Evolutionary conservation across 1,284 basidiomycete genomes (phyloP).

Genomic region (Ceratobasidium sp.): DNA sequence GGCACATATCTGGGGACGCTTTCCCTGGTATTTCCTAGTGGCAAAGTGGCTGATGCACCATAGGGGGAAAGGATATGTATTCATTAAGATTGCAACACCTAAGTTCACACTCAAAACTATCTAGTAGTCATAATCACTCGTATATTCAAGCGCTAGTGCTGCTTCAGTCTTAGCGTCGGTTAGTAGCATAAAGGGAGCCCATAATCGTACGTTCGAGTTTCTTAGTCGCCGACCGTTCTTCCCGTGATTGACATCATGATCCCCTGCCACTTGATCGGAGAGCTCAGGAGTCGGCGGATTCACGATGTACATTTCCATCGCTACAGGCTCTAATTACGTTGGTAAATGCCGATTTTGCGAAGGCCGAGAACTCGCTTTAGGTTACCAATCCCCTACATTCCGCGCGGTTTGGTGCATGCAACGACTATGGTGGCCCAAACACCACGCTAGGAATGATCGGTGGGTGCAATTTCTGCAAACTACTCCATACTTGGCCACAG

Average conservation of each 20-base stretch:
- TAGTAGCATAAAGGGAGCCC: slow-evolving; percentile 17
- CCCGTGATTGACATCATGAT: slow-evolving; percentile 11
- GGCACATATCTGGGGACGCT: neutral
- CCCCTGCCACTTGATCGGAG: neutral
- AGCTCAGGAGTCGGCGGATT: neutral
- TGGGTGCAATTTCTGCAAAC: neutral
- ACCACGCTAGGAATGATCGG: neutral
- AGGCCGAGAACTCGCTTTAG: neutral
- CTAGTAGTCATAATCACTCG: slow-evolving; percentile 4
- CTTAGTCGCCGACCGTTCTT: slow-evolving; percentile 13
- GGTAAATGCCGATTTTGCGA: neutral
- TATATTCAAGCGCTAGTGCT: neutral
- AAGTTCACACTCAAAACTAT: neutral
- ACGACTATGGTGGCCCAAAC: neutral
- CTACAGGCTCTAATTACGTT: no score
- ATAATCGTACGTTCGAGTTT: neutral
- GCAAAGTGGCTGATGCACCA: slow-evolving; percentile 10
- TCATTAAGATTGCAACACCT: neutral
- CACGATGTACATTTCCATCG: neutral
- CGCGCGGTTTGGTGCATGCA: neutral
- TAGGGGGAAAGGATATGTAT: neutral
- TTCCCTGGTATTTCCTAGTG: neutral
- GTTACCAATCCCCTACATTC: neutral
- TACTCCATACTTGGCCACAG: neutral
- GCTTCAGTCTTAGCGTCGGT: neutral